These are phyloP conservation scores for Limtongozyma cylindracea DNA, from an alignment of 805 yeast genomes.

Conservation along the genomic window DNA sequence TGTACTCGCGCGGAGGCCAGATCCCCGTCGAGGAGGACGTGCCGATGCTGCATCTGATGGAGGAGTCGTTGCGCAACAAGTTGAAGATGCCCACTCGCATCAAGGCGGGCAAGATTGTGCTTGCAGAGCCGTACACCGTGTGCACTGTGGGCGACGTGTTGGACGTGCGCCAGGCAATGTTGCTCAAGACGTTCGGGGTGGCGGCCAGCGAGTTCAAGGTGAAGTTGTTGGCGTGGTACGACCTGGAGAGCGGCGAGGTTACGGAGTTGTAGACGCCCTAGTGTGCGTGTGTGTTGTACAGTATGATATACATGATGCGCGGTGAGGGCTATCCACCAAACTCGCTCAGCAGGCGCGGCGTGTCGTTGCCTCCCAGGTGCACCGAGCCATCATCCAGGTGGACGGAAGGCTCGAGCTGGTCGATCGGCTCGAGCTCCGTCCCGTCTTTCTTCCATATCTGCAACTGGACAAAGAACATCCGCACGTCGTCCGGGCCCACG, in stretches of 20 bases:
- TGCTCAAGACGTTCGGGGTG: constrained; percentile 85
- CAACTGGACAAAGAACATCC: too few species aligned
- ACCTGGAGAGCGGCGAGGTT: constrained; percentile 21
- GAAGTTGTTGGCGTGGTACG: constrained; percentile 51
- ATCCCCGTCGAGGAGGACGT: constrained; percentile 78
- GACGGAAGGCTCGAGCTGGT: too few species aligned
- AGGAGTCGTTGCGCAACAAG: constrained; percentile 73
- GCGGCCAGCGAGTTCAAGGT: constrained; percentile 86
- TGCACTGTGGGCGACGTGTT: constrained; percentile 58
- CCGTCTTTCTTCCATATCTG: too few species aligned
- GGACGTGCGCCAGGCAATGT: constrained; percentile 77
- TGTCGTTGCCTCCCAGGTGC: too few species aligned
- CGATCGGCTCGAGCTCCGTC: too few species aligned
- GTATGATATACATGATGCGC: too few species aligned
- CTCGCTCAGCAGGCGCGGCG: too few species aligned
- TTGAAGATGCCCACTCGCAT: constrained; percentile 81
- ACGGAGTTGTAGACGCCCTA: background rate
- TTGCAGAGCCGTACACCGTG: constrained; percentile 56
- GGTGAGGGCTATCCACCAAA: too few species aligned
- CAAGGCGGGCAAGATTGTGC: constrained; percentile 64
- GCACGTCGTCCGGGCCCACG: too few species aligned
- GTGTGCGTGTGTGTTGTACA: background rate
- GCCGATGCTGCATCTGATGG: constrained; percentile 90
- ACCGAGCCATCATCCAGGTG: too few species aligned
- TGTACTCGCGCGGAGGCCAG: constrained; percentile 92